Percentiles rank a stretch among this genome's conserved stretches.
Conservation (phyloP, 1,139 yeast species). For the Debaryomyces psychrophilus region DNA sequence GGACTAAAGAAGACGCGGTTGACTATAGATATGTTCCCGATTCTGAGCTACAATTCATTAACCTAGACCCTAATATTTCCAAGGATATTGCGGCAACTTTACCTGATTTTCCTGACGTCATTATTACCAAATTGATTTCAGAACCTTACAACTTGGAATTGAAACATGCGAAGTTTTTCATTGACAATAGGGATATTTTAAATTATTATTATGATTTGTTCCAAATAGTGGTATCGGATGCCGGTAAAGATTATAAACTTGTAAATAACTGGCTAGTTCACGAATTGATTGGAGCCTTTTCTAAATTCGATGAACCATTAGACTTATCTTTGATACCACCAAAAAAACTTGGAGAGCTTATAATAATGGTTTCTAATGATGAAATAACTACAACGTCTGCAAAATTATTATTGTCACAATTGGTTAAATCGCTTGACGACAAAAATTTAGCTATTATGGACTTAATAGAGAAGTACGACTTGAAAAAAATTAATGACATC, state of each 20-base stretch:
- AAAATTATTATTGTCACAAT: slow-evolving; percentile 57
- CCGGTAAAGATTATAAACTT: slow-evolving; percentile 32
- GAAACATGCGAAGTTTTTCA: slow-evolving; percentile 70
- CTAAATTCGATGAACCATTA: slow-evolving; percentile 51
- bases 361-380: slow-evolving; percentile 25
- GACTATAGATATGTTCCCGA: slow-evolving; percentile 96
- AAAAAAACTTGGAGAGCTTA: slow-evolving; percentile 27
- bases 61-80: slow-evolving; percentile 41
- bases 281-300: slow-evolving; percentile 72
- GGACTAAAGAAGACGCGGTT: slow-evolving; percentile 78
- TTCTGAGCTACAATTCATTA: slow-evolving; percentile 74
- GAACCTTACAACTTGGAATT: slow-evolving; percentile 61
- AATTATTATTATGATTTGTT: slow-evolving; percentile 56
- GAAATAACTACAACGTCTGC: slow-evolving; percentile 58
- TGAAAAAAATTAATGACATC: slow-evolving; percentile 43
- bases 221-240: slow-evolving; percentile 21
- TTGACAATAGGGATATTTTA: slow-evolving; percentile 48
- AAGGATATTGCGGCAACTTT: slow-evolving; percentile 42
- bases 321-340: slow-evolving; percentile 36
- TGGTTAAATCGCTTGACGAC: slow-evolving; percentile 52
- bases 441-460: slow-evolving; percentile 33
- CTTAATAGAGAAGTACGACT: slow-evolving; percentile 59
- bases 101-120: slow-evolving; percentile 68
- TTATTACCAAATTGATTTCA: slow-evolving; percentile 50
- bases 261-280: slow-evolving; percentile 86